Evolutionary conservation across 345 rosid genomes (phyloP).

Genomic region (Microcos paniculata): DNA sequence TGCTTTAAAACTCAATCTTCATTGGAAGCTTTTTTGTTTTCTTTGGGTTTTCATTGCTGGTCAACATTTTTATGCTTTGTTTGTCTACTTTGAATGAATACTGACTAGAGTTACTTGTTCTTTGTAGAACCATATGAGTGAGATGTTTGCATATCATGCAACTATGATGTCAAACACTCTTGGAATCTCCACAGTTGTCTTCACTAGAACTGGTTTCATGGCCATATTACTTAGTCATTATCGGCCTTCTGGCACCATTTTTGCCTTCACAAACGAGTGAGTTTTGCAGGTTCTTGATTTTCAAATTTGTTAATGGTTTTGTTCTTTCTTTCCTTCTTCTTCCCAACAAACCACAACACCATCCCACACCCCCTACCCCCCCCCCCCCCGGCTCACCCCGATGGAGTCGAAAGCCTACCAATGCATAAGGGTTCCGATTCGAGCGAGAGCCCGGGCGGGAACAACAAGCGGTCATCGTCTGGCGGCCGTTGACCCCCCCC

Average conservation of each 20-base stretch:
- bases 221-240: constrained; percentile 89
- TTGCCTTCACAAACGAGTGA: constrained; percentile 91
- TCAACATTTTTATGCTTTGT: neutral
- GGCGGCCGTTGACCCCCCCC: no score
- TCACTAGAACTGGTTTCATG: constrained; percentile 98
- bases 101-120: constrained; percentile 13
- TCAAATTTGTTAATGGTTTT: no score
- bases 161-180: constrained; percentile 99
- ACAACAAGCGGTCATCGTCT: no score
- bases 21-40: neutral
- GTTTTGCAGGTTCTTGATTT: no score
- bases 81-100: neutral
- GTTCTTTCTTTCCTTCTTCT: no score
- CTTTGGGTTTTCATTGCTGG: neutral
- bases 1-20: neutral
- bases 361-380: no score
- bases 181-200: constrained; percentile 92
- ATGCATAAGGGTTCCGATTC: no score
- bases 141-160: constrained; percentile 99
- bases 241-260: constrained; percentile 94
- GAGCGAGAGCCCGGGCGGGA: no score
- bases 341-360: no score
- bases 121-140: constrained; percentile 70
- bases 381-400: no score
- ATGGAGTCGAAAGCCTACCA: no score